Percentiles rank a stretch among this genome's conserved stretches.
phyloP scores from a whole-genome alignment of 2,329 filamentous ascomycete genomes.

The Colletotrichum truncatum region DNA sequence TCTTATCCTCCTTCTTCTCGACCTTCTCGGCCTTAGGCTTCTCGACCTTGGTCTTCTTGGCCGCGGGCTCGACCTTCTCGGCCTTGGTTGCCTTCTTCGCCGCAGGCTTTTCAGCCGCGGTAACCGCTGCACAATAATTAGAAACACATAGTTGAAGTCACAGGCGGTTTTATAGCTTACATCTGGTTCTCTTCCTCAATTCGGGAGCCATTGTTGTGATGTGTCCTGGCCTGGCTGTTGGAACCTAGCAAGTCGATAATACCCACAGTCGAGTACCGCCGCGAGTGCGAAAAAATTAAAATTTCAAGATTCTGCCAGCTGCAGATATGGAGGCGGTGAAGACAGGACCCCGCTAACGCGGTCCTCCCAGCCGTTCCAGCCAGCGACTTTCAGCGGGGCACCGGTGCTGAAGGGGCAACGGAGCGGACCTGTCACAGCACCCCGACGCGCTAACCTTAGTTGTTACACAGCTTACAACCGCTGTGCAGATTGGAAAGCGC shows the following conservation, averaged over 20 bases:
- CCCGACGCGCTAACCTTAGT: constrained; percentile 7
- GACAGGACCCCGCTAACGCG: constrained; percentile 7
- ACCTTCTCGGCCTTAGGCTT: constrained; percentile 34
- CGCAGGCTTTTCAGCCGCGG: constrained; percentile 44
- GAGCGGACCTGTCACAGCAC: background rate
- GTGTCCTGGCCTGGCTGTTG: constrained; percentile 11
- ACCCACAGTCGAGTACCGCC: constrained; percentile 12
- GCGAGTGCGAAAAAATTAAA: constrained; percentile 38
- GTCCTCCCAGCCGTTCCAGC: background rate
- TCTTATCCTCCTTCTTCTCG: constrained; percentile 2
- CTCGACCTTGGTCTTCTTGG: constrained; percentile 22
- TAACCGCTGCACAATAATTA: constrained; percentile 34
- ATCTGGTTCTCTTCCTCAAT: constrained; percentile 48
- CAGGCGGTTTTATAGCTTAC: constrained; percentile 29
- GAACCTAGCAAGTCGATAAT: constrained; percentile 10
- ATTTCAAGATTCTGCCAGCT: constrained; percentile 33
- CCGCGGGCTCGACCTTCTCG: constrained; percentile 24
- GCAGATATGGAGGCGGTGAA: constrained; percentile 24
- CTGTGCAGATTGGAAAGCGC: background rate
- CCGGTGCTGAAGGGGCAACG: background rate
- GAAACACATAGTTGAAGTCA: background rate
- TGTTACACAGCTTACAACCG: background rate
- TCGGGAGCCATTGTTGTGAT: constrained; percentile 53
- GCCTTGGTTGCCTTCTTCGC: constrained; percentile 30
- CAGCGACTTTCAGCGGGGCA: constrained; percentile 11